phyloP scores from a whole-genome alignment of 768 basidiomycete genomes.

The Tricholoma sp. region DNA sequence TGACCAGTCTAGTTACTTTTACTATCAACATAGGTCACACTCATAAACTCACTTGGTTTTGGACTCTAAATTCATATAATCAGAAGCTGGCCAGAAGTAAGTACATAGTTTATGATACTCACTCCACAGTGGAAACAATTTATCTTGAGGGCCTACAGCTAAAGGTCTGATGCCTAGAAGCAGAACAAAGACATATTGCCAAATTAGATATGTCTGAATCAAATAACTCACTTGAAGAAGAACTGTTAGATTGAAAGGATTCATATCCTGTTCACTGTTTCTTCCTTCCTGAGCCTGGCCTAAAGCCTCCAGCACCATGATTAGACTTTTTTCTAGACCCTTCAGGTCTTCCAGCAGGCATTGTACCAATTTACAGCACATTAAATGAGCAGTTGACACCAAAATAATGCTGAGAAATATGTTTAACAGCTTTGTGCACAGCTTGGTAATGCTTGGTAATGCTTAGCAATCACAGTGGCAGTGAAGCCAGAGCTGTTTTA shows the following conservation, averaged over 20 bases:
- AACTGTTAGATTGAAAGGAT: neutral
- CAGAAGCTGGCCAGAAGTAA: neutral
- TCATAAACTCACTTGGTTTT: neutral
- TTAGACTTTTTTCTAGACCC: neutral
- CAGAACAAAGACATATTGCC: too few relatives aligned
- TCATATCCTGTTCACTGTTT: neutral
- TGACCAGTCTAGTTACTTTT: neutral
- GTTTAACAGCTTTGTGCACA: neutral
- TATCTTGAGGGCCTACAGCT: neutral
- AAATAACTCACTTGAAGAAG: neutral
- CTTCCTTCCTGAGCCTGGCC: neutral
- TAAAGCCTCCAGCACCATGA: neutral
- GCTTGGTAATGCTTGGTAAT: too few relatives aligned
- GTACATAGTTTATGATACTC: neutral
- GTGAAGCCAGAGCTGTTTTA: too few relatives aligned
- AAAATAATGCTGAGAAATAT: too few relatives aligned
- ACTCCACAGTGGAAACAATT: neutral
- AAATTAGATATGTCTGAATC: too few relatives aligned
- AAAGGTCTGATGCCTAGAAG: neutral
- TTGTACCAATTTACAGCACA: too few relatives aligned
- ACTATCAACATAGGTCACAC: neutral
- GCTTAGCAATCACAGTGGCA: too few relatives aligned
- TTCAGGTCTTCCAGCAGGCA: too few relatives aligned
- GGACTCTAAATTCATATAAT: neutral
- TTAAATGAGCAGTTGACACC: neutral